phyloP scores from a whole-genome alignment of 2,329 filamentous ascomycete genomes.

The Colletotrichum siamense region DNA sequence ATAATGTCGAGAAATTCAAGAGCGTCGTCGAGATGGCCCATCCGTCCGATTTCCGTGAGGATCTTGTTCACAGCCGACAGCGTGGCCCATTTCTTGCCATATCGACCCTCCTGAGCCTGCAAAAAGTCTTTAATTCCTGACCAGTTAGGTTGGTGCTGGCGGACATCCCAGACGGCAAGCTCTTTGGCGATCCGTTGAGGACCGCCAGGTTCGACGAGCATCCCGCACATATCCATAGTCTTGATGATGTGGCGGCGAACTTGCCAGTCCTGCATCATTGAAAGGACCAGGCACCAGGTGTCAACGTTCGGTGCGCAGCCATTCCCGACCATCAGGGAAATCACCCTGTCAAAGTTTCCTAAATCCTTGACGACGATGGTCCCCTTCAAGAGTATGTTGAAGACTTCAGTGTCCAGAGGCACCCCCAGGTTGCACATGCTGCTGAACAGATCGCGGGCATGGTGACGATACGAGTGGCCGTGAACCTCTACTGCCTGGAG shows the following conservation, averaged over 20 bases:
- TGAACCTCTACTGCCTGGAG: constrained; percentile 42
- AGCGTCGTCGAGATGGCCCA: constrained; percentile 37
- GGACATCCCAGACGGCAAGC: constrained; percentile 49
- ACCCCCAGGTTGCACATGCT: constrained; percentile 41
- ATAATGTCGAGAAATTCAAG: constrained; percentile 31
- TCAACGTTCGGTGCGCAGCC: constrained; percentile 45
- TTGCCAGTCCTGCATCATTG: constrained; percentile 65
- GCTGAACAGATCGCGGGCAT: constrained; percentile 38
- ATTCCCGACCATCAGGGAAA: constrained; percentile 45
- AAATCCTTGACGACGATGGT: constrained; percentile 45
- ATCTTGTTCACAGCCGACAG: constrained; percentile 40
- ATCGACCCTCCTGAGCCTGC: constrained; percentile 43
- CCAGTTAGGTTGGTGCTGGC: constrained; percentile 39
- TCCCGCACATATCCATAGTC: constrained; percentile 49
- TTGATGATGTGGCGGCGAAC: constrained; percentile 50
- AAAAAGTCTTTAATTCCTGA: constrained; percentile 44
- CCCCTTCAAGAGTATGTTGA: constrained; percentile 52
- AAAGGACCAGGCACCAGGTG: constrained; percentile 56
- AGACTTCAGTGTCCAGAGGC: constrained; percentile 50
- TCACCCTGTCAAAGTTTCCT: constrained; percentile 43
- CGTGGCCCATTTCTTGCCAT: constrained; percentile 52
- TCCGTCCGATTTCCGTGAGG: constrained; percentile 46
- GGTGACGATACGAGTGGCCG: constrained; percentile 29
- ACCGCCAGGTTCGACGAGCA: constrained; percentile 42
- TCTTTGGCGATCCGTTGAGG: constrained; percentile 43